Conservation (phyloP, 306 rosid species). For the Ammopiptanthus mongolicus region DNA sequence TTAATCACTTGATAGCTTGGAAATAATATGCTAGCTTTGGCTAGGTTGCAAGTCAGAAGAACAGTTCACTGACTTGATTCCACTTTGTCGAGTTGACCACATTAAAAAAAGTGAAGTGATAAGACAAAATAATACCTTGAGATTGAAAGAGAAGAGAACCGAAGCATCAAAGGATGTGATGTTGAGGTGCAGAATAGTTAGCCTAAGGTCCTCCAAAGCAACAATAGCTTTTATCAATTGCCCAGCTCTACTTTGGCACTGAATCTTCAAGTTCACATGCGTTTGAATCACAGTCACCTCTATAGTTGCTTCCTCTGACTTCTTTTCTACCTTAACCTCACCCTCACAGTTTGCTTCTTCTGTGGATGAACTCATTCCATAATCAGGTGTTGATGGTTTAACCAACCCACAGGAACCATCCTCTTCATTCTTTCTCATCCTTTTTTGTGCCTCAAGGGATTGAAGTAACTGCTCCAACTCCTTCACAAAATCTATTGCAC, state of each 20-base stretch:
- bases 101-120: too few relatives aligned
- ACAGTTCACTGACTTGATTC: conserved; percentile 42
- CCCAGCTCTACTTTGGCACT: conserved; percentile 52
- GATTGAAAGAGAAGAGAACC: conserved; percentile 82
- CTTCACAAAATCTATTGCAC: conserved; percentile 95
- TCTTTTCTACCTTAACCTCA: conserved; percentile 58
- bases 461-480: conserved; percentile 80
- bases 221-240: conserved; percentile 68
- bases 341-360: conserved; percentile 38
- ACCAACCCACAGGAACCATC: conserved; percentile 12
- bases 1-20: too few relatives aligned
- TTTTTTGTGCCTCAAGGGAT: conserved; percentile 71
- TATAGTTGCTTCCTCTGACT: conserved; percentile 72
- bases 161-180: conserved; percentile 55
- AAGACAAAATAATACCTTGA: conserved; percentile 67
- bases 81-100: conserved; percentile 51
- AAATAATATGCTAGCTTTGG: conserved; percentile 30
- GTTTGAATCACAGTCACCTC: conserved; percentile 77
- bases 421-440: conserved; percentile 42
- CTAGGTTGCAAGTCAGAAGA: conserved; percentile 47
- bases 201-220: conserved; percentile 77
- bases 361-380: conserved; percentile 28
- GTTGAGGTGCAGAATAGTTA: conserved; percentile 81
- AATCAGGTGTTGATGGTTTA: conserved; percentile 25
- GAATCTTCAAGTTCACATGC: conserved; percentile 87